Conservation (phyloP, 2,329 filamentous ascomycete species). For the Colletotrichum chlorophyti region DNA sequence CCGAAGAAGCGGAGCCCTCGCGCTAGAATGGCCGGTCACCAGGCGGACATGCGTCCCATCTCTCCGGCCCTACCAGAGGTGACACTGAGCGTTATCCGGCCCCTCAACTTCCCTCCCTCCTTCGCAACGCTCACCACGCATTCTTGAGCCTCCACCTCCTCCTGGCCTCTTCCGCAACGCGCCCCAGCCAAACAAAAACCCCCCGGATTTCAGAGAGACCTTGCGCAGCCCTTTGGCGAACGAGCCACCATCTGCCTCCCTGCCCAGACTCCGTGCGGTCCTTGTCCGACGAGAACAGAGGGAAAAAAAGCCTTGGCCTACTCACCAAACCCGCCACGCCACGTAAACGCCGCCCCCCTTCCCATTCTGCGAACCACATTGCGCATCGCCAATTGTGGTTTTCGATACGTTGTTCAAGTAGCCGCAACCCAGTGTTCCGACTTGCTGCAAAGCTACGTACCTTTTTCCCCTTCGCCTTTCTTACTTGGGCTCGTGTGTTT, state of each 20-base stretch:
- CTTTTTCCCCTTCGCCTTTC: too few relatives aligned
- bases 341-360: slow-evolving; percentile 22
- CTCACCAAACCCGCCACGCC: slow-evolving; percentile 20
- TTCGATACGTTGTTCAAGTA: neutral
- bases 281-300: slow-evolving; percentile 15
- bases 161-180: neutral
- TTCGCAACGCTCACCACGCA: too few relatives aligned
- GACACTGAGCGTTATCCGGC: too few relatives aligned
- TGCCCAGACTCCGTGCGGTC: neutral
- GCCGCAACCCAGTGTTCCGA: neutral
- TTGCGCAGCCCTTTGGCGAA: neutral
- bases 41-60: neutral
- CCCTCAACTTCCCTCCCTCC: too few relatives aligned
- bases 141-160: neutral
- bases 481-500: too few relatives aligned
- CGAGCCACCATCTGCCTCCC: neutral
- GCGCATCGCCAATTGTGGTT: slow-evolving; percentile 16
- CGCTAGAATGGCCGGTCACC: slow-evolving; percentile 13
- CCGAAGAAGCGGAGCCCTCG: slow-evolving; percentile 24
- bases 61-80: neutral
- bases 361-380: slow-evolving; percentile 18
- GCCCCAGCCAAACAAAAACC: neutral
- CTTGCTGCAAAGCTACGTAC: too few relatives aligned
- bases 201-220: neutral
- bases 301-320: slow-evolving; percentile 13